Conservation (phyloP, 106 monocot genomes). For the Narthecium ossifragum region DNA sequence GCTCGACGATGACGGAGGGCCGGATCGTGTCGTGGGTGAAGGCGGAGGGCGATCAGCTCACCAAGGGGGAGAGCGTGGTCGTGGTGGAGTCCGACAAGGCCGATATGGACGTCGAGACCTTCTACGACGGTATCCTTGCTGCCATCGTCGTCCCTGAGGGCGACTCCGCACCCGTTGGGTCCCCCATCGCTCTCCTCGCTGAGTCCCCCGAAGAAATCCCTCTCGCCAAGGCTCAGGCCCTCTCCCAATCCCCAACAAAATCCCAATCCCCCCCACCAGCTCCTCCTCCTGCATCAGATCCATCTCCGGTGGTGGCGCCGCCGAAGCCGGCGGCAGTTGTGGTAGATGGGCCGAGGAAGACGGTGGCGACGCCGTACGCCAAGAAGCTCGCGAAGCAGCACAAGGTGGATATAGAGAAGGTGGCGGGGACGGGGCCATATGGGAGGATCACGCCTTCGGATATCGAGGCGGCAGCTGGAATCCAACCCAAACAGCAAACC, state of each 20-base stretch:
- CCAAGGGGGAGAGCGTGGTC: conserved; percentile 93
- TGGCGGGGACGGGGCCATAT: conserved; percentile 70
- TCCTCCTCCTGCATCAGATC: conserved; percentile 17
- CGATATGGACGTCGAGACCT: conserved; percentile 98
- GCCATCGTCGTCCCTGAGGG: conserved; percentile 91
- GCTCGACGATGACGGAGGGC: conserved; percentile 99
- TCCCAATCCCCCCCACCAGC: conserved; percentile 14
- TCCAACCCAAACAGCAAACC: conserved; percentile 34
- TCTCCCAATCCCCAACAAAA: conserved; percentile 19
- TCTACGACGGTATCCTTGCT: conserved; percentile 97
- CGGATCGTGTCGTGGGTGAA: conserved; percentile 95
- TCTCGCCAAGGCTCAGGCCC: conserved; percentile 56
- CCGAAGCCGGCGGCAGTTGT: conserved; percentile 4
- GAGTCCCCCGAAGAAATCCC: conserved; percentile 80
- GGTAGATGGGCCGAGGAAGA: conserved; percentile 34
- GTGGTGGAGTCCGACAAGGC: conserved; percentile 99
- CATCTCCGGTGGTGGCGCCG: conserved; percentile 8
- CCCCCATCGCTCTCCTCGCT: conserved; percentile 92
- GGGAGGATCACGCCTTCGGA: conserved; percentile 75
- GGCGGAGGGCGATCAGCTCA: conserved; percentile 78
- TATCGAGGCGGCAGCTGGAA: conserved; percentile 75
- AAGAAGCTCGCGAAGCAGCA: conserved; percentile 97
- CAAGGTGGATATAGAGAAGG: conserved; percentile 59
- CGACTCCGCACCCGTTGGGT: conserved; percentile 77
- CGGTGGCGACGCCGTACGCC: conserved; percentile 62